These are phyloP conservation scores for Anthracocystis walkeri DNA, from an alignment of 1,284 basidiomycete species.

Conservation along the genomic window DNA sequence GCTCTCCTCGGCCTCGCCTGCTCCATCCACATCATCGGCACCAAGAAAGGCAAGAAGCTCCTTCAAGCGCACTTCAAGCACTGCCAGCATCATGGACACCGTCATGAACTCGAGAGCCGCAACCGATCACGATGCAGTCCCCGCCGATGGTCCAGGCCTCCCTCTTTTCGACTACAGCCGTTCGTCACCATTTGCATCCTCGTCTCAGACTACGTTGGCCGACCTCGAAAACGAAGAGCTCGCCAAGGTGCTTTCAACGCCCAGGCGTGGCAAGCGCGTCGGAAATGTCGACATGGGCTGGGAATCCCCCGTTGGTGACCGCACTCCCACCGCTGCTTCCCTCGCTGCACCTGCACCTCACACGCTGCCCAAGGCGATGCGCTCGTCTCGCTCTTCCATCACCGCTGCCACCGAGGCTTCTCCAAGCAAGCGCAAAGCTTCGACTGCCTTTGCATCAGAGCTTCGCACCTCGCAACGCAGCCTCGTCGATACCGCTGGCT, in stretches of 20 bases:
- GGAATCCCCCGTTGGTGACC: constrained; percentile 37
- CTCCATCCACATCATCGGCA: constrained; percentile 13
- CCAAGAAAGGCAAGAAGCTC: constrained; percentile 20
- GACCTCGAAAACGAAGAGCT: constrained; percentile 31
- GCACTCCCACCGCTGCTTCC: constrained; percentile 23
- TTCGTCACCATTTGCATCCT: constrained; percentile 42
- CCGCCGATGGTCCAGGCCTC: constrained; percentile 7
- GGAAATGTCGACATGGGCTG: constrained; percentile 57
- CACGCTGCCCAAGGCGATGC: constrained; percentile 29
- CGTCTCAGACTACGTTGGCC: constrained; percentile 44
- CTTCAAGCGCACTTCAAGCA: constrained; percentile 45
- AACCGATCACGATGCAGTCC: constrained; percentile 36
- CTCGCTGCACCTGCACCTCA: constrained; percentile 34
- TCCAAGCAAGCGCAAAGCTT: constrained; percentile 47
- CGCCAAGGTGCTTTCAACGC: constrained; percentile 44
- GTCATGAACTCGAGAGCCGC: constrained; percentile 51
- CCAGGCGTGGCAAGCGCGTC: constrained; percentile 48
- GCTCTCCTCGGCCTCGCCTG: constrained; percentile 9
- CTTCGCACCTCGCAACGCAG: constrained; percentile 41
- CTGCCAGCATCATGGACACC: constrained; percentile 48
- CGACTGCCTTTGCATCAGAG: constrained; percentile 47
- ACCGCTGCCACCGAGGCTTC: constrained; percentile 14
- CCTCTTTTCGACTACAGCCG: constrained; percentile 24
- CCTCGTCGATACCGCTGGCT: constrained; percentile 50
- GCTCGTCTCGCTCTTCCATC: constrained; percentile 6